Evolutionary conservation across 2,329 filamentous ascomycete species (phyloP), one percentile per base, ranked within the genome.

Genomic region (Cordyceps pruinosa): DNA sequence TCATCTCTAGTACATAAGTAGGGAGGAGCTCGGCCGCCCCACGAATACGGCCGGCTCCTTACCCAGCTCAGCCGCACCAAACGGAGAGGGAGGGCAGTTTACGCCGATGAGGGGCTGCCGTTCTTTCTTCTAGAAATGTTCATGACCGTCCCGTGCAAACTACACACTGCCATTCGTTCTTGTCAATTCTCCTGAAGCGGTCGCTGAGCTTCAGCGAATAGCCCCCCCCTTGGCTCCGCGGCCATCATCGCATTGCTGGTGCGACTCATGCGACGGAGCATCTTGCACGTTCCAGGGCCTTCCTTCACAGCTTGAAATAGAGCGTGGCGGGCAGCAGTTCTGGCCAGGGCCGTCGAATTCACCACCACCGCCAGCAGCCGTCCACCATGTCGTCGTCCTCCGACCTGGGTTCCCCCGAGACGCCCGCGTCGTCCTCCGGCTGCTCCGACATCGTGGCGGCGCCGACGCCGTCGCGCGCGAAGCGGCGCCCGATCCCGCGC

Each of bases 401-500:
- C 21, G 48, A 57, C 39, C 23, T 25, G 9, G 23, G 47, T 15
- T 37, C 34, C 4, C 48, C 48, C 39, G 48, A 26, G 21, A 57
- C 56, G 25, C 56, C 56, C 7, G 15, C 53, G n/a, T 56, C 53
- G 9, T 48, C 53, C 1, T 48, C 44, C 8, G 44, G 49, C n/a
- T 30, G 32, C 41, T 45, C 51, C 30, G 51, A 56, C 10, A 9
- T 41, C 21, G 21, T 42, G 50, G 9, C 37, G 15, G 19, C 35
- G 37, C 21, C 44, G 13, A 21, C 37, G 15, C 17, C 35, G 37
- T 21, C 44, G 13, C 48, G 52, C 17, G 46, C 56, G 17, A 68
- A 62, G 28, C 64, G 68, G 17, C 64, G 64, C 3, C 69, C 70
- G 5, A 66, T 70, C 5, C 69, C 70, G 5, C 61, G 69, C 34